Base-by-base conservation (phyloP, 495 filamentous ascomycete species). In the Aspergillus asperescens region DNA sequence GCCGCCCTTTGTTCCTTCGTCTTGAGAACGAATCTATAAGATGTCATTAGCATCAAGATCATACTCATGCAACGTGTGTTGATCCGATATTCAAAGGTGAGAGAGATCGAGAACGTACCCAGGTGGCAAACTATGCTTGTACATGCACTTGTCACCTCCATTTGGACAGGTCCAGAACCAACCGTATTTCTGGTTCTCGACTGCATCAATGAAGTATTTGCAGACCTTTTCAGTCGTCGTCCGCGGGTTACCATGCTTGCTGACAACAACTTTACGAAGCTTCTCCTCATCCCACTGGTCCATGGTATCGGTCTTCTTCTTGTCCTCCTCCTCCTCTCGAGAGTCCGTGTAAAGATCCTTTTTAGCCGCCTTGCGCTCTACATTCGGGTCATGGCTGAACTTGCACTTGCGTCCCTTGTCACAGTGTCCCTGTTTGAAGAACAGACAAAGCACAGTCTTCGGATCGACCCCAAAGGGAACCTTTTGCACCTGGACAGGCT, bases 111-210 rank as follows among this genome's bases (percentile, higher is more conserved):
- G 42, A 31, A 78, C 84, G 66, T 80, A 92, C 85, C 93, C 93
- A 63, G 91, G 84, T 54, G 93, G 93, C 62, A 99, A 80, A 54
- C 86, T 89, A 68, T 99, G 93, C 70, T 86, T 89, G 64, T 99
- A 99, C 86, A 90, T 96, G 86, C 93, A 99, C 71, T 95, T 87
- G 70, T 99, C 85, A 46, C 89, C 94, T 53, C 89, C 91, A 68
- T 97, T 97, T 42, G 93, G 93, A 82, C 93, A 99, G 29, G 78
- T 76, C 93, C 93, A 99, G 72, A 97, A 96, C 93, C 93, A 99
- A 56, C 93, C 93, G 61, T 99, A 99, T 73, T 96, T 97, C 58
- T 87, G 85, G 58, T 97, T 93, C 73, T 99, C 93, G 47, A 99
- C 91, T 3, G 93, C 93, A 52, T 94, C 89, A 69, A 96, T 93